phyloP scores from a whole-genome alignment of 2,329 filamentous ascomycete species.

The Aureobasidium sp. region DNA sequence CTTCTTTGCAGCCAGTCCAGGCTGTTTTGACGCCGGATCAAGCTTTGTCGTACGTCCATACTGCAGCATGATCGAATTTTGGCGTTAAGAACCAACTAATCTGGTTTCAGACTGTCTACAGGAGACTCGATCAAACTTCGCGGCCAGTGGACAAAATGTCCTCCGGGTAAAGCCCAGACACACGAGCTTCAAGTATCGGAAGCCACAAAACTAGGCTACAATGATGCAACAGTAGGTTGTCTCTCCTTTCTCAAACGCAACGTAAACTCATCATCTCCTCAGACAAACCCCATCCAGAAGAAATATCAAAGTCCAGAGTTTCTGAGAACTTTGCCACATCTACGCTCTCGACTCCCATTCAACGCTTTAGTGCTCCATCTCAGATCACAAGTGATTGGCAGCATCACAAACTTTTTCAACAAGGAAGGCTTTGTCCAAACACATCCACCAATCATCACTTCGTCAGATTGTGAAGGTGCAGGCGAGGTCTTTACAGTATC shows the following conservation, averaged over 20 bases:
- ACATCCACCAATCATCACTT: conserved; percentile 90
- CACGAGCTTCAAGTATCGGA: conserved; percentile 72
- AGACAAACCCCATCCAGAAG: conserved; percentile 92
- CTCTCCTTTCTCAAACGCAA: neutral
- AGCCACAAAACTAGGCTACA: conserved; percentile 65
- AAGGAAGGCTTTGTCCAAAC: conserved; percentile 67
- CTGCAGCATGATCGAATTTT: too few relatives aligned
- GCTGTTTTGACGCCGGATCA: conserved; percentile 67
- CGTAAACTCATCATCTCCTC: conserved; percentile 7
- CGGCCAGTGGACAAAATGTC: conserved; percentile 69
- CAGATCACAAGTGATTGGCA: conserved; percentile 70
- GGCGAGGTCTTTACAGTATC: conserved; percentile 80
- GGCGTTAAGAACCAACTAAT: neutral
- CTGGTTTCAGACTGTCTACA: conserved; percentile 60
- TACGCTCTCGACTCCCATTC: conserved; percentile 72
- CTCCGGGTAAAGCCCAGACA: conserved; percentile 58
- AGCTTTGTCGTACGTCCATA: conserved; percentile 58
- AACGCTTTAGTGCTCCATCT: conserved; percentile 75
- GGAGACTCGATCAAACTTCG: conserved; percentile 72
- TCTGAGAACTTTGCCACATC: conserved; percentile 78
- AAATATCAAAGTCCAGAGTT: conserved; percentile 91
- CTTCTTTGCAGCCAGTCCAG: conserved; percentile 70
- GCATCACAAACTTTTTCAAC: conserved; percentile 69
- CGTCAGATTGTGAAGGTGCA: conserved; percentile 93
- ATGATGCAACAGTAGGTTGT: conserved; percentile 65